A percentile compares a stretch with the other conserved stretches of the same genome.
Conservation (phyloP, 768 basidiomycete genomes). For the Nidularia pulvinata region DNA sequence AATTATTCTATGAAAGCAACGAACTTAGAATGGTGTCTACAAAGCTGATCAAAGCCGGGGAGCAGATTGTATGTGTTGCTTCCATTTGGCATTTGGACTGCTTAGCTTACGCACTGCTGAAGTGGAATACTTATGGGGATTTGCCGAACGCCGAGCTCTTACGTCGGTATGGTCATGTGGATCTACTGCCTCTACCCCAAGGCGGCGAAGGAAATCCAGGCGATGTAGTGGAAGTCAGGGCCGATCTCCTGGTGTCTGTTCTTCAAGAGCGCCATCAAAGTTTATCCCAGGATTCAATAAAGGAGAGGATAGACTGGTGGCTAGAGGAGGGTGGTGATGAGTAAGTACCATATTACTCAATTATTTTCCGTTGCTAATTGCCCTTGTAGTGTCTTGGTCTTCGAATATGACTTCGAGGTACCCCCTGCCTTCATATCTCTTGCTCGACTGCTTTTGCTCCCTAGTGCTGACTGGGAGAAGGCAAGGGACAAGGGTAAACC, state of each 20-base stretch:
- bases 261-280: conserved; percentile 18
- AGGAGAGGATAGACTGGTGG: conserved; percentile 90
- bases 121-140: conserved; percentile 98
- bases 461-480: conserved; percentile 59
- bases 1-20: conserved; percentile 77
- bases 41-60: conserved; percentile 67
- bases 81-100: conserved; percentile 2
- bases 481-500: conserved; percentile 61
- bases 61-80: conserved; percentile 78
- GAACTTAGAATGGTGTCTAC: conserved; percentile 82
- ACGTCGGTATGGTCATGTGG: conserved; percentile 94
- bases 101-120: conserved; percentile 2
- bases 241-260: conserved; percentile 60
- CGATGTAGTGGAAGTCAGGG: conserved; percentile 78
- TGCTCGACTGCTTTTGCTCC: conserved; percentile 58
- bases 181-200: conserved; percentile 57
- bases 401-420: conserved; percentile 50
- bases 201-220: conserved; percentile 68
- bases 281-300: conserved; percentile 19
- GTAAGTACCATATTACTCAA: conserved; percentile 38
- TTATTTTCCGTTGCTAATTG: not conserved
- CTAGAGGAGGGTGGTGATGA: conserved; percentile 90
- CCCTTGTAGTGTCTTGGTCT: conserved; percentile 46
- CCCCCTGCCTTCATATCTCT: conserved; percentile 65
- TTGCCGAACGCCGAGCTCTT: conserved; percentile 92